These are phyloP conservation scores for Calvatia gigantea DNA, from an alignment of 768 basidiomycete species.

Conservation along the genomic window DNA sequence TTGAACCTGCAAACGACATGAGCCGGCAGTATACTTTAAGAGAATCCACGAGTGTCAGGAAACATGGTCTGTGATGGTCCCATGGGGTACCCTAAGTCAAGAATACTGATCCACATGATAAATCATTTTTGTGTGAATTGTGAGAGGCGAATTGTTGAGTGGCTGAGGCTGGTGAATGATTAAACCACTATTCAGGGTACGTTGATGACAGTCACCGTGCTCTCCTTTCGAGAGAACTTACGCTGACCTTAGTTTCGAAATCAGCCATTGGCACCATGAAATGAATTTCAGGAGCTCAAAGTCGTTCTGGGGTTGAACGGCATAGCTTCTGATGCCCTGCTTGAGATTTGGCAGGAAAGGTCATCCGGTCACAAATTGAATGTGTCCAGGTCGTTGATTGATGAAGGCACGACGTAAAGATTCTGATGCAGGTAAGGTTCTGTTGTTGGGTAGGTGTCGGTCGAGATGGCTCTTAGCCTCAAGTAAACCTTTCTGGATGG, in stretches of 20 bases:
- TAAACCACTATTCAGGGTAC: neutral
- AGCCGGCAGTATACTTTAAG: neutral
- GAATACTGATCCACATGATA: neutral
- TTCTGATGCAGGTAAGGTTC: neutral
- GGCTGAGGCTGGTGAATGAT: neutral
- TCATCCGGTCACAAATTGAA: too few species aligned
- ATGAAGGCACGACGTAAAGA: neutral
- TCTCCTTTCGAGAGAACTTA: neutral
- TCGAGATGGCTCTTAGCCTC: neutral
- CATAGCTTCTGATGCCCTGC: too few species aligned
- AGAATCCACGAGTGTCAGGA: neutral
- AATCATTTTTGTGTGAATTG: neutral
- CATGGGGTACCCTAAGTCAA: neutral
- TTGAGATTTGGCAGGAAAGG: too few species aligned
- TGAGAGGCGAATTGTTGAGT: neutral
- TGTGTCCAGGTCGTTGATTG: neutral
- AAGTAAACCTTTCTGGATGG: neutral
- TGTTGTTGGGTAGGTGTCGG: neutral
- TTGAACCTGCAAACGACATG: too few species aligned
- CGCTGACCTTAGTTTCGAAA: too few species aligned
- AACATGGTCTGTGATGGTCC: neutral
- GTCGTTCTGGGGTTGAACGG: too few species aligned
- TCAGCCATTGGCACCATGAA: too few species aligned
- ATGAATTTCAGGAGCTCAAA: too few species aligned
- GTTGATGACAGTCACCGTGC: neutral